Evolutionary conservation across 2,329 filamentous ascomycete species (phyloP), one percentile per base, ranked within the genome.

Genomic region (Colletotrichum sansevieriae): DNA sequence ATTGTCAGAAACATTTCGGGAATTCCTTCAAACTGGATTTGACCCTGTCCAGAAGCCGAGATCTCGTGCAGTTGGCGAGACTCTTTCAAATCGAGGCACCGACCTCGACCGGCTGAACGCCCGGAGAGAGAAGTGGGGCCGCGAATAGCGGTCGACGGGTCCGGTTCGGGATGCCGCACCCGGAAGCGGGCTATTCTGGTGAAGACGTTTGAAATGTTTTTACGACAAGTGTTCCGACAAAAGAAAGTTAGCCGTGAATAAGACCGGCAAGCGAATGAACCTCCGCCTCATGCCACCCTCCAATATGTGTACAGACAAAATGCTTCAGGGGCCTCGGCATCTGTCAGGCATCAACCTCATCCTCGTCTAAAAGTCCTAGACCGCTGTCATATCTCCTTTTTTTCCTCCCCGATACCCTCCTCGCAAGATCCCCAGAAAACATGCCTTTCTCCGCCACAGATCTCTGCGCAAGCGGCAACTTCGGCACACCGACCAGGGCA

Each of bases 311-410:
- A 20, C 25, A n/a, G 2, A 18, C 64, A 35, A 20, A 35, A 37
- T 39, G 49, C 35, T 8, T 13, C 33, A 20, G 29, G 29, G 29
- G 29, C 29, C 29, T 29, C 29, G 29, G 29, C 29, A 13, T 44
- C 56, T 37, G 18, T 46, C 33, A 69, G n/a, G 63, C 63, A 37
- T 80, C 78, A 18, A 79, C 76, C 62, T 84, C 83, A 41, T 87
- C 85, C 73, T 88, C 86, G 33, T 87, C 85, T 74, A 88, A 71
- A 25, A 89, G 78, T 0, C 85, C 86, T 57, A 89, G 73, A 0
- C 87, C 87, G 62, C 85, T 88, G 74, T 89, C 87, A 71, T 84
- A 82, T 65, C 82, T 80, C 67, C 85, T 82, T 67, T 79, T 79
- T 78, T 83, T 86, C 72, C 70, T 80, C 29, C 75, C 79, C 29